Percentiles rank a stretch among this genome's conserved stretches.
These are phyloP conservation scores for Pythium aquatile DNA, from an alignment of 352 stramenopile genomes.

Conservation along the genomic window DNA sequence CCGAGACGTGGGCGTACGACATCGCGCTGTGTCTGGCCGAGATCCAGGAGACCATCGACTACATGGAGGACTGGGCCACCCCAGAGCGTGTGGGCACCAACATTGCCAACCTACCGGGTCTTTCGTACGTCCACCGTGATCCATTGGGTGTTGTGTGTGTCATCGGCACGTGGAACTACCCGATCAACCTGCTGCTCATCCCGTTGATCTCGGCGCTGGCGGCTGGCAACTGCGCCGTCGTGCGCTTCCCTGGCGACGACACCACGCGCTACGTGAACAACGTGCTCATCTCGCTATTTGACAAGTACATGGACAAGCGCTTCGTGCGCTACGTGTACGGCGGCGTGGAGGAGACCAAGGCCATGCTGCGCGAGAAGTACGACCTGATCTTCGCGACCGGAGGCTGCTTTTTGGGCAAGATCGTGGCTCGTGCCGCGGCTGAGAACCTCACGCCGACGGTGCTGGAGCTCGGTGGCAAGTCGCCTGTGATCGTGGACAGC, in stretches of 20 bases:
- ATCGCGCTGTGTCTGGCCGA: constrained; percentile 51
- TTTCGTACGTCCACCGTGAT: constrained; percentile 64
- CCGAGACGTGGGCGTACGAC: constrained; percentile 63
- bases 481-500: constrained; percentile 79
- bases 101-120: constrained; percentile 53
- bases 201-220: constrained; percentile 44
- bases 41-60: constrained; percentile 76
- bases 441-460: constrained; percentile 92
- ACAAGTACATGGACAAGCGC: constrained; percentile 72
- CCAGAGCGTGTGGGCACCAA: constrained; percentile 49
- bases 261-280: constrained; percentile 58
- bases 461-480: constrained; percentile 96
- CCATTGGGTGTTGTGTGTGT: constrained; percentile 86
- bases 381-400: constrained; percentile 88
- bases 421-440: constrained; percentile 89
- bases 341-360: constrained; percentile 76
- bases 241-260: constrained; percentile 92
- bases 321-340: constrained; percentile 85
- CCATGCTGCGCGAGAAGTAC: constrained; percentile 70
- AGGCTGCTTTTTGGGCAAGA: constrained; percentile 77
- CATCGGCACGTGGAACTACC: constrained; percentile 94
- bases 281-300: constrained; percentile 55
- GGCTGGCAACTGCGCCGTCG: constrained; percentile 90
- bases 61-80: constrained; percentile 64
- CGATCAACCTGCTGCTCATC: constrained; percentile 58